Conservation (phyloP, 116 monocot species). For the Zostera marina region DNA sequence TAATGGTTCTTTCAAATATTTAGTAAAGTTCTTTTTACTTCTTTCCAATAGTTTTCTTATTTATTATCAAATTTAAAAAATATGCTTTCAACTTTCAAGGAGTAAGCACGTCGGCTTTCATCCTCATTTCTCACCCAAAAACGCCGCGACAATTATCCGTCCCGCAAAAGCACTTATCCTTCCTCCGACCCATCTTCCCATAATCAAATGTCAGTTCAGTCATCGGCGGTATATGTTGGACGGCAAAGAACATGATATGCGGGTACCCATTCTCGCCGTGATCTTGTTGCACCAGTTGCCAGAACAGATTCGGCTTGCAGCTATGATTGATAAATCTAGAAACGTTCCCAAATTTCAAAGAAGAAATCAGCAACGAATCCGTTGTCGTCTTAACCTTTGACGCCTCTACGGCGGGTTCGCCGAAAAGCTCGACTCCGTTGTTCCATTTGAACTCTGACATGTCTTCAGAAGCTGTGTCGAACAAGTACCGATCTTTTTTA, state of each 20-base stretch:
- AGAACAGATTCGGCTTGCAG: slow-evolving; percentile 71
- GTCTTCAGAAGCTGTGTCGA: slow-evolving; percentile 25
- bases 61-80: too few relatives aligned
- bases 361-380: slow-evolving; percentile 27
- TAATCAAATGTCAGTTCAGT: slow-evolving; percentile 73
- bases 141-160: slow-evolving; percentile 34
- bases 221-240: slow-evolving; percentile 72
- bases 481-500: slow-evolving; percentile 34
- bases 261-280: slow-evolving; percentile 46
- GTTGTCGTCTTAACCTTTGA: slow-evolving; percentile 16
- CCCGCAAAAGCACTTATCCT: slow-evolving; percentile 44
- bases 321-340: slow-evolving; percentile 83
- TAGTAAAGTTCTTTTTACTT: too few relatives aligned
- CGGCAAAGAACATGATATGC: slow-evolving; percentile 75
- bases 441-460: slow-evolving; percentile 57
- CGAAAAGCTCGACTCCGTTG: slow-evolving; percentile 50
- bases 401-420: slow-evolving; percentile 32
- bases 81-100: too few relatives aligned
- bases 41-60: too few relatives aligned
- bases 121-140: slow-evolving; percentile 18
- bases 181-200: slow-evolving; percentile 25
- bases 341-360: slow-evolving; percentile 47
- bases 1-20: too few relatives aligned
- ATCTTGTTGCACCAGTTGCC: slow-evolving; percentile 58
- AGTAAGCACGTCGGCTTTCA: too few relatives aligned